These are phyloP conservation scores for Chlorella sp. DNA, from an alignment of 139 green algal genomes.

Conservation along the genomic window DNA sequence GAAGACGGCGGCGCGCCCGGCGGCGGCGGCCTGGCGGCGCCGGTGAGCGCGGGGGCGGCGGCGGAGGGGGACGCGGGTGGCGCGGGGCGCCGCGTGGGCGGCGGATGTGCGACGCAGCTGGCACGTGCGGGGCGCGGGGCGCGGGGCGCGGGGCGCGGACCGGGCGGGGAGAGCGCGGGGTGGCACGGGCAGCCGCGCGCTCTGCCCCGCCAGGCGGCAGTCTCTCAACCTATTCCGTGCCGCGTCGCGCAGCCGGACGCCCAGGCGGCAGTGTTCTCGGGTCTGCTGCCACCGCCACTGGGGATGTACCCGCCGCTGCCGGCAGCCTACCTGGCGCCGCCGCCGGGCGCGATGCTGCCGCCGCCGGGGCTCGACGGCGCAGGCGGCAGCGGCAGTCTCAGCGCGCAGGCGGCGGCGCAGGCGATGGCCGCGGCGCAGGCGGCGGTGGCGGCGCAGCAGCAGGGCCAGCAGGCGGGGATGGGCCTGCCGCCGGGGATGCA, in stretches of 20 bases:
- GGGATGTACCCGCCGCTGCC: not conserved
- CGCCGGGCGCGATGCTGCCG: not conserved
- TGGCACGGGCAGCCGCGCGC: too few relatives aligned
- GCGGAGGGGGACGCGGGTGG: too few relatives aligned
- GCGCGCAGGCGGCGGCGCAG: not conserved
- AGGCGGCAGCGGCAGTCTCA: not conserved
- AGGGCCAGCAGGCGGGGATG: constrained; percentile 2
- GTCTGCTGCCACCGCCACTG: not conserved
- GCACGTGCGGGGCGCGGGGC: too few relatives aligned
- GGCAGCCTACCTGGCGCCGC: not conserved
- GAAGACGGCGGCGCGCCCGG: constrained; percentile 56
- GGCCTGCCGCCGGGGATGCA: not conserved
- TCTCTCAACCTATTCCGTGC: too few relatives aligned
- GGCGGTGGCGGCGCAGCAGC: not conserved
- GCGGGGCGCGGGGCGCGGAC: too few relatives aligned
- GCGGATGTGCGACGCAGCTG: too few relatives aligned
- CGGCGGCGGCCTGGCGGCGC: not conserved
- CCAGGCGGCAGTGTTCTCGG: too few relatives aligned
- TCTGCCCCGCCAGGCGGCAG: too few relatives aligned
- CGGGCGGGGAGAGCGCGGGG: too few relatives aligned
- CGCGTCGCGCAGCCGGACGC: too few relatives aligned
- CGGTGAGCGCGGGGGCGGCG: not conserved
- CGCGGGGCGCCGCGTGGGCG: too few relatives aligned
- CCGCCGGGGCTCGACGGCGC: not conserved
- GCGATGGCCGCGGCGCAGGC: not conserved